phyloP scores from a whole-genome alignment of 169 alveolate genomes.

The Cyclospora cayetanensis region DNA sequence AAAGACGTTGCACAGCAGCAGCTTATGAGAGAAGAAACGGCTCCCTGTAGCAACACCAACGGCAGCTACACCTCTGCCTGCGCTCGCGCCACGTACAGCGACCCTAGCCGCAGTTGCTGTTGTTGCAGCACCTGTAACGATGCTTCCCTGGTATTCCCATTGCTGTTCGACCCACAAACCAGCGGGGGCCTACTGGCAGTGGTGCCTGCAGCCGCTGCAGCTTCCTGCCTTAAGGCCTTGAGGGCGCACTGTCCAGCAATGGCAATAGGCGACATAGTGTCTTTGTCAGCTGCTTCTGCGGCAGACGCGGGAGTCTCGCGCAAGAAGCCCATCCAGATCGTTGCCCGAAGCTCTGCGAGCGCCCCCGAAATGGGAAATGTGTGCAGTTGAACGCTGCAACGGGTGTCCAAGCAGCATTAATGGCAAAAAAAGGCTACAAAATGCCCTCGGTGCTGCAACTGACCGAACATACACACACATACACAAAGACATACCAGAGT shows the following conservation, averaged over 20 bases:
- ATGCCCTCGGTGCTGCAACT: too few species aligned
- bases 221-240: conserved; percentile 41
- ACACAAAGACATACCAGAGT: too few species aligned
- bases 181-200: conserved; percentile 67
- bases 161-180: conserved; percentile 72
- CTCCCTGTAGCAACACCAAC: background rate
- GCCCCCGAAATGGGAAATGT: background rate
- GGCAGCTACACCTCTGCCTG: background rate
- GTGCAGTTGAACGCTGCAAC: too few species aligned
- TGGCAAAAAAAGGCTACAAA: too few species aligned
- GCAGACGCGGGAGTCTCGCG: background rate
- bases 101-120: conserved; percentile 3
- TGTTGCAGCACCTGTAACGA: background rate
- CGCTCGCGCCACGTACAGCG: too few species aligned
- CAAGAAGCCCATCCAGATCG: background rate
- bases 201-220: conserved; percentile 56
- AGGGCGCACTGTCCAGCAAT: conserved; percentile 2
- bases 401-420: too few species aligned
- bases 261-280: conserved; percentile 5
- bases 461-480: too few species aligned
- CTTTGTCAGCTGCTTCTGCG: background rate
- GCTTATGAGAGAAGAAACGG: background rate
- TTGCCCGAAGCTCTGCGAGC: background rate
- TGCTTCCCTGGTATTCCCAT: conserved; percentile 16
- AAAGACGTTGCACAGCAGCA: background rate